phyloP scores from a whole-genome alignment of 768 basidiomycete species.

The Suillus bovinus region DNA sequence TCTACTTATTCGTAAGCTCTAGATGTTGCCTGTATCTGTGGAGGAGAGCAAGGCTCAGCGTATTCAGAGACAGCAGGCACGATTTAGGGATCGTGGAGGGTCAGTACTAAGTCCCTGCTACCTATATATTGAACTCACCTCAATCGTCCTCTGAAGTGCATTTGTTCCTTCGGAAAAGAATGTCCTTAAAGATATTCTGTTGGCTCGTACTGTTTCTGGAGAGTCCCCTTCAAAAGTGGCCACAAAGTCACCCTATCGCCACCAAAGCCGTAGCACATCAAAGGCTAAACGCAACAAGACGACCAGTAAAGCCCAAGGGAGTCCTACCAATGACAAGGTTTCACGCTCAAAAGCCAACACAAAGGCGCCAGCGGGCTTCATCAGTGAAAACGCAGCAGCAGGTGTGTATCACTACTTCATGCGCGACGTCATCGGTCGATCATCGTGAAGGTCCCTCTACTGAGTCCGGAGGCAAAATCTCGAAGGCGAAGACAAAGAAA shows the following conservation, averaged over 20 bases:
- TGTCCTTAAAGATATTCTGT: slow-evolving; percentile 51
- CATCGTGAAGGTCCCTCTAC: background rate
- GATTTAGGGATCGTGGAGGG: slow-evolving; percentile 72
- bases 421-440: background rate
- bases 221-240: slow-evolving; percentile 44
- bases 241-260: slow-evolving; percentile 1
- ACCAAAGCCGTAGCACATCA: background rate
- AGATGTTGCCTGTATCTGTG: slow-evolving; percentile 35
- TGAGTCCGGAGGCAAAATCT: background rate
- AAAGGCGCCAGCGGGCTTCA: background rate
- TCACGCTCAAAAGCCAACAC: background rate
- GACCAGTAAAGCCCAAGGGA: background rate
- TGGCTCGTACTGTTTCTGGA: slow-evolving; percentile 48
- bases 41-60: slow-evolving; percentile 64
- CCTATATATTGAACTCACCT: background rate
- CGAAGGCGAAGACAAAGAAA: background rate
- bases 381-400: background rate
- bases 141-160: slow-evolving; percentile 35
- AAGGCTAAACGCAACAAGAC: slow-evolving; percentile 5
- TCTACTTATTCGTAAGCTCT: background rate
- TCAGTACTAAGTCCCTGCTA: slow-evolving; percentile 29
- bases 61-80: slow-evolving; percentile 59
- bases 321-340: background rate
- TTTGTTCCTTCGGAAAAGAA: slow-evolving; percentile 55
- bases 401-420: background rate